Evolutionary conservation across 2,329 filamentous ascomycete species (phyloP), one percentile per base, ranked within the genome.

Genomic region (Trichoderma pleuroti): DNA sequence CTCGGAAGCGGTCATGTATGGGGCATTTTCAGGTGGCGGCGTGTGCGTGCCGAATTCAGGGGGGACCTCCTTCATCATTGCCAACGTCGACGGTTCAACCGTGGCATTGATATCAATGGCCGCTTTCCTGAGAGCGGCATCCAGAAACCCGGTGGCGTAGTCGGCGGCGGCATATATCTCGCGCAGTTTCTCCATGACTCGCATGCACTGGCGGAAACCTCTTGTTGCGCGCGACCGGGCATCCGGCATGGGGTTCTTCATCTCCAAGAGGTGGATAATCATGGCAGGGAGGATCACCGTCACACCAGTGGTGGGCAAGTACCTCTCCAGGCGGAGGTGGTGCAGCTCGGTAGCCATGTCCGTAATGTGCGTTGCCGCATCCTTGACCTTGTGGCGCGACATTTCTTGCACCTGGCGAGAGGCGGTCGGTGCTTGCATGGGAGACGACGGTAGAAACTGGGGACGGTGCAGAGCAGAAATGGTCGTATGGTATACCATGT

Each of bases 91-190:
- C 16, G 77, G 78, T 6, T 77, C 76, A 18, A 78, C 75, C 61
- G 77, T 80, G 59, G 80, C 78, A 64, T 82, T 87, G 49, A 93
- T 84, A 70, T 92, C 90, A 73, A 96, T 94, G 70, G 92, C 90
- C 10, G 93, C 93, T 82, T 97, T 97, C 73, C 92, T 90, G 73
- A 97, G 92, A 1, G 94, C 93, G 1, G 94, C 93, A 78, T 97
- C 93, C n/a, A 98, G 86, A 83, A 98, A 98, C 3, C 93, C 93
- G 1, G 93, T 95, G n/a, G 93, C 94, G 76, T 96, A 97, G 80
- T 98, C 94, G n/a, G 95, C 95, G 0, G 94, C 94, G 0, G 94
- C 91, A 77, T 98, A 98, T 34, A 94, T 93, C 77, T 97, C 93
- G 46, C 94, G 90, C 21, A 98, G 86, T 73, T 91, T 91, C 78